phyloP scores from a whole-genome alignment of 148 eudicot genomes.

The Chenopodium quinoa region DNA sequence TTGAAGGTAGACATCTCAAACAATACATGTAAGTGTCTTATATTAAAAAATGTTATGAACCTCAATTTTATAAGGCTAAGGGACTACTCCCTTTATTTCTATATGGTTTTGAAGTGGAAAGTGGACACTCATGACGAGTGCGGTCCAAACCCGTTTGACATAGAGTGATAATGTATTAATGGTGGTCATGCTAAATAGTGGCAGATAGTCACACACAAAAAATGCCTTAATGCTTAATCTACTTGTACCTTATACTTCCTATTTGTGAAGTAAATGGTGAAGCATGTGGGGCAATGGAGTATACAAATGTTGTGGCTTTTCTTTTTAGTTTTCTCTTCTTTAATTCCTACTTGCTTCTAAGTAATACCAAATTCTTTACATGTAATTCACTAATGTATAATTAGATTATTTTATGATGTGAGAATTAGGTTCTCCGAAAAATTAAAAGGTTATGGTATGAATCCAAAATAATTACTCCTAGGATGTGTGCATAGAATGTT shows the following conservation, averaged over 20 bases:
- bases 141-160: too few relatives aligned
- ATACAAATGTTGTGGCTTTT: neutral
- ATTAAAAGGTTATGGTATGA: too few relatives aligned
- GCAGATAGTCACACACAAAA: neutral
- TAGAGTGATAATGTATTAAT: neutral
- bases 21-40: too few relatives aligned
- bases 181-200: conserved; percentile 8
- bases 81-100: too few relatives aligned
- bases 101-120: too few relatives aligned
- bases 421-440: neutral
- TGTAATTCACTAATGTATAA: neutral
- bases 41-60: too few relatives aligned
- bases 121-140: too few relatives aligned
- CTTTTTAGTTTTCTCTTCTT: neutral
- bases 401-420: neutral
- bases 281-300: conserved; percentile 2
- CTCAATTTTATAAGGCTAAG: too few relatives aligned
- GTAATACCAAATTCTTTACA: neutral
- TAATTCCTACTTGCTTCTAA: neutral
- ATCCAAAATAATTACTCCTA: too few relatives aligned
- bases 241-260: neutral
- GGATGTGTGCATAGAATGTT: too few relatives aligned
- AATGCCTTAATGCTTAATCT: neutral
- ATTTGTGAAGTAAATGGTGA: neutral
- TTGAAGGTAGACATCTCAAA: too few relatives aligned